phyloP scores from a whole-genome alignment of 2,329 filamentous ascomycete species.

The Fusarium sp. region DNA sequence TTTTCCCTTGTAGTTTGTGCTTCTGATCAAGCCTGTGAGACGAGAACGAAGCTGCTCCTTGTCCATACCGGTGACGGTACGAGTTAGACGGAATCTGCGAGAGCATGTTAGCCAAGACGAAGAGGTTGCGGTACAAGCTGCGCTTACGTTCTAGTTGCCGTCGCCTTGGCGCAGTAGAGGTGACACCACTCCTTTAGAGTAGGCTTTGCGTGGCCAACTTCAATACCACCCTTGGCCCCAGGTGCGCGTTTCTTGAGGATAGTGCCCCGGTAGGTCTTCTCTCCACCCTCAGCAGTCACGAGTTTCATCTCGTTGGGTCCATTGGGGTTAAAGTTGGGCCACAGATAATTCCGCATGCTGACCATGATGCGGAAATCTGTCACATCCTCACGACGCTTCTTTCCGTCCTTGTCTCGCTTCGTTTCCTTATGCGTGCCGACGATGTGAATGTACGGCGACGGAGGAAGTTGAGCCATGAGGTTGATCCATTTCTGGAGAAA shows the following conservation, averaged over 20 bases:
- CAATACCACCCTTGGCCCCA: slow-evolving; percentile 28
- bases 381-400: slow-evolving; percentile 23
- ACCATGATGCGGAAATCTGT: slow-evolving; percentile 36
- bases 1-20: slow-evolving; percentile 35
- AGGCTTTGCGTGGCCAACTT: slow-evolving; percentile 35
- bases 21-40: slow-evolving; percentile 9
- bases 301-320: slow-evolving; percentile 8
- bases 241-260: slow-evolving; percentile 26
- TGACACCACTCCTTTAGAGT: slow-evolving; percentile 38
- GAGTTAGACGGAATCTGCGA: slow-evolving; percentile 29
- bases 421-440: slow-evolving; percentile 27
- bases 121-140: neutral
- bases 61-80: slow-evolving; percentile 30
- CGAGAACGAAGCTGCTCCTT: neutral
- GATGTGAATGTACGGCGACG: slow-evolving; percentile 37
- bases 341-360: slow-evolving; percentile 37
- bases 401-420: slow-evolving; percentile 29
- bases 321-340: slow-evolving; percentile 26
- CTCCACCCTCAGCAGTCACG: slow-evolving; percentile 22
- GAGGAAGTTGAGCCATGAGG: slow-evolving; percentile 20
- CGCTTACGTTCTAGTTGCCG: neutral
- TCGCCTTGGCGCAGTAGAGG: slow-evolving; percentile 32
- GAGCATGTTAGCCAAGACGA: neutral
- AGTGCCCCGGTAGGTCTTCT: slow-evolving; percentile 40
- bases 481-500: slow-evolving; percentile 31